phyloP scores from a whole-genome alignment of 2,329 filamentous ascomycete genomes.

The Colletotrichum siamense region DNA sequence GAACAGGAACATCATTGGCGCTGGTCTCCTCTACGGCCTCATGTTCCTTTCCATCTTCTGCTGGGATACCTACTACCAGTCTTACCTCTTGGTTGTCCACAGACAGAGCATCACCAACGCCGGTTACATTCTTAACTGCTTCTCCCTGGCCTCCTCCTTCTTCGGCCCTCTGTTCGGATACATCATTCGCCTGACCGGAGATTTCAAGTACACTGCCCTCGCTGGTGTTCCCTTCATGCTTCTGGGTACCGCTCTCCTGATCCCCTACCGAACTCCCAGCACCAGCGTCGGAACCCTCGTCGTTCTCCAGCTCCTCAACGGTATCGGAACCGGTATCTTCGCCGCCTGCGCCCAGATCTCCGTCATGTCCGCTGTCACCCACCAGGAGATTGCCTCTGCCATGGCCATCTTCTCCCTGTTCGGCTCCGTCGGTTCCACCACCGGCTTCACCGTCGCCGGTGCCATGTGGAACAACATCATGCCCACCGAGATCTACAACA shows the following conservation, averaged over 20 bases:
- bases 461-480: conserved; percentile 41
- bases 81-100: conserved; percentile 44
- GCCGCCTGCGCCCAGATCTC: conserved; percentile 44
- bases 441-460: conserved; percentile 35
- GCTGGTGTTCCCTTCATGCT: conserved; percentile 39
- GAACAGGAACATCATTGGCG: conserved; percentile 37
- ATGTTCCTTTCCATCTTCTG: conserved; percentile 35
- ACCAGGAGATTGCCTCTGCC: conserved; percentile 36
- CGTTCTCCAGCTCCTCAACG: conserved; percentile 44
- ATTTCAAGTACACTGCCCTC: conserved; percentile 37
- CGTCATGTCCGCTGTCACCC: conserved; percentile 34
- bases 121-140: conserved; percentile 37
- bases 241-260: conserved; percentile 34
- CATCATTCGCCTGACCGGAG: conserved; percentile 33
- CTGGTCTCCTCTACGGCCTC: conserved; percentile 27
- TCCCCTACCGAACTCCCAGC: conserved; percentile 37
- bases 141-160: conserved; percentile 42
- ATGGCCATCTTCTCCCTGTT: conserved; percentile 38
- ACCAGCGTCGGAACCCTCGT: conserved; percentile 37
- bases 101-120: conserved; percentile 30
- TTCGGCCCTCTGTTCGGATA: conserved; percentile 43
- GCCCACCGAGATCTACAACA: conserved; percentile 38
- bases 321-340: conserved; percentile 36
- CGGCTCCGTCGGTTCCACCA: conserved; percentile 34
- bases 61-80: conserved; percentile 47